These are phyloP conservation scores for Spergularia azorica DNA, from an alignment of 179 eudicot species.

Conservation along the genomic window DNA sequence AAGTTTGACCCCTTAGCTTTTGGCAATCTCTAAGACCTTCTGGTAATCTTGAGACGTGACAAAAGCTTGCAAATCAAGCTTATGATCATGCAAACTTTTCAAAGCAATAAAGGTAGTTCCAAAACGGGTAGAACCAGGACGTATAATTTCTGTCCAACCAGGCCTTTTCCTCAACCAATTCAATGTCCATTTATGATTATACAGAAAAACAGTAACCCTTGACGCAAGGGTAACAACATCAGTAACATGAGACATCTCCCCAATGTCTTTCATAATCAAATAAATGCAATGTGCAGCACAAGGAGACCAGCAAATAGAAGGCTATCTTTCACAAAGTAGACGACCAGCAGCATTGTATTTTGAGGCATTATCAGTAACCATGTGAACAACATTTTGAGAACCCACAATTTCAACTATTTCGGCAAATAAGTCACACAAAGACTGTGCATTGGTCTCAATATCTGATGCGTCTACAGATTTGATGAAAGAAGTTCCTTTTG, in stretches of 20 bases:
- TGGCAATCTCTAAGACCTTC: no score
- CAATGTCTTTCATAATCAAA: no score
- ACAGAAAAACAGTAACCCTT: neutral
- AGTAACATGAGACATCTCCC: no score
- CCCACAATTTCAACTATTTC: neutral
- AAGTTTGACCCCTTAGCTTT: no score
- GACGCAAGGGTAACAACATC: neutral
- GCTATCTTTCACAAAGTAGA: neutral
- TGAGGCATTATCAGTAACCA: neutral
- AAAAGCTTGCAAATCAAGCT: no score
- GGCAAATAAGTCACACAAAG: neutral
- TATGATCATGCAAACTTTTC: no score
- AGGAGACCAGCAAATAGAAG: slow-evolving; percentile 3
- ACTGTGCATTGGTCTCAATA: neutral
- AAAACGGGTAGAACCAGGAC: no score
- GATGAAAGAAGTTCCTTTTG: neutral
- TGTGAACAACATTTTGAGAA: neutral
- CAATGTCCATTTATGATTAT: no score
- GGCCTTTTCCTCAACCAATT: no score
- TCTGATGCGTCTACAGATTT: neutral
- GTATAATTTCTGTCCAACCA: no score
- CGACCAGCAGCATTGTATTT: neutral
- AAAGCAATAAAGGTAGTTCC: no score
- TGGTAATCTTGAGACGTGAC: no score
- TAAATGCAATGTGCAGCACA: neutral